These are phyloP conservation scores for Fonsecaea monophora DNA, from an alignment of 2,329 filamentous ascomycete genomes.

Conservation along the genomic window DNA sequence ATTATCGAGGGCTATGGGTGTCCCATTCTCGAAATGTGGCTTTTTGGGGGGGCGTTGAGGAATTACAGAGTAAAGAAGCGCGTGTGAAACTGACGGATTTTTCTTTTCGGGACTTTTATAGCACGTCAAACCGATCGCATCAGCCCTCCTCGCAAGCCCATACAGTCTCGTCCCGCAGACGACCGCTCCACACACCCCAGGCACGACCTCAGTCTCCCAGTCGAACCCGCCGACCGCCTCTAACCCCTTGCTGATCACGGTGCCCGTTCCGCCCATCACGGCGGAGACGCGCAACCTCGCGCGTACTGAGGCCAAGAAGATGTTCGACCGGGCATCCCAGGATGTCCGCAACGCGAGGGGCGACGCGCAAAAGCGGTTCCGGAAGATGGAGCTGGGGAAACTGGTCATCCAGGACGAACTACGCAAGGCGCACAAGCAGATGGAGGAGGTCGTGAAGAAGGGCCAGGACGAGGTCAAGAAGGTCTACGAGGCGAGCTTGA, in stretches of 20 bases:
- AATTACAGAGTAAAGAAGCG: too few species aligned
- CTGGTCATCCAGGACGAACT: conserved; percentile 54
- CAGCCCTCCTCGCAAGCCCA: conserved; percentile 51
- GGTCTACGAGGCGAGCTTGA: conserved; percentile 51
- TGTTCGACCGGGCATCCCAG: conserved; percentile 51
- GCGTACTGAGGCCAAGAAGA: conserved; percentile 49
- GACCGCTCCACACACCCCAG: conserved; percentile 41
- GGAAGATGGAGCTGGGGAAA: conserved; percentile 54
- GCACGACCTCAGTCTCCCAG: conserved; percentile 11
- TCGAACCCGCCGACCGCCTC: conserved; percentile 34
- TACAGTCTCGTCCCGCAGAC: conserved; percentile 53
- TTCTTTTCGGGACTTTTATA: conserved; percentile 32
- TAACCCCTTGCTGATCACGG: conserved; percentile 53
- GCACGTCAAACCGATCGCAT: conserved; percentile 55
- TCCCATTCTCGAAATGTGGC: not conserved
- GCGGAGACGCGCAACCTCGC: conserved; percentile 55
- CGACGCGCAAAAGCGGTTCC: conserved; percentile 53
- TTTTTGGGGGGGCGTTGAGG: too few species aligned
- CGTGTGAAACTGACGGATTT: not conserved
- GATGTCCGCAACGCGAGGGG: conserved; percentile 53
- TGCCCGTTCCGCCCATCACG: conserved; percentile 55
- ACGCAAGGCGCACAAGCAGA: conserved; percentile 54
- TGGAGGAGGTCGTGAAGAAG: conserved; percentile 56
- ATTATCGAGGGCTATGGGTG: not conserved
- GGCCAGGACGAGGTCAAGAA: conserved; percentile 56